Conservation (phyloP, 306 rosid species). For the Glycyrrhiza uralensis region DNA sequence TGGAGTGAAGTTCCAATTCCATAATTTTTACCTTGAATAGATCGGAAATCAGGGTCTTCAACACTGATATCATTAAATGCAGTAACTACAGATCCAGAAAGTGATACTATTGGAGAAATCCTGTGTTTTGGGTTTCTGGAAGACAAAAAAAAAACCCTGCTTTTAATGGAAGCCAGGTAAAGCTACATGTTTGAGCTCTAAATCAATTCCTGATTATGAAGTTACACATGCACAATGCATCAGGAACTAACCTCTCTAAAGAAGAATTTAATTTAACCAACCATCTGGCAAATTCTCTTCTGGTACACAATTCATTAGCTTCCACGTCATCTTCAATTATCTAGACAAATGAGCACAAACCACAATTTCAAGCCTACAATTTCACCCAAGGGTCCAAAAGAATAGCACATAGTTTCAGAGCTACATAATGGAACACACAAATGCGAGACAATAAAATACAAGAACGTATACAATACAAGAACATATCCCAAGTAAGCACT, state of each 20-base stretch:
- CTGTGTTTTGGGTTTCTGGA: slow-evolving; percentile 65
- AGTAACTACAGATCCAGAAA: slow-evolving; percentile 52
- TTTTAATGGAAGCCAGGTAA: slow-evolving; percentile 10
- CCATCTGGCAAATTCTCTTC: slow-evolving; percentile 96
- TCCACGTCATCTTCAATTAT: slow-evolving; percentile 73
- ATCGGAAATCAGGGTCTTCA: slow-evolving; percentile 63
- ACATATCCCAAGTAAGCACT: not conserved
- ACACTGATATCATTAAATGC: slow-evolving; percentile 67
- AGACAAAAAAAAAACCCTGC: slow-evolving; percentile 27
- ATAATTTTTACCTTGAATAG: slow-evolving; percentile 66
- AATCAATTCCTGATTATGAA: slow-evolving; percentile 6
- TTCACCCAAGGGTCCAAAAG: slow-evolving; percentile 24
- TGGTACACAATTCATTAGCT: slow-evolving; percentile 78
- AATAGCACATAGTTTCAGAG: not conserved
- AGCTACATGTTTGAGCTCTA: slow-evolving; percentile 7
- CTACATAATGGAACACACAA: slow-evolving; percentile 15
- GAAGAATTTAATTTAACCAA: slow-evolving; percentile 57
- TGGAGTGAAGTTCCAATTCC: slow-evolving; percentile 16
- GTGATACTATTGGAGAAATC: slow-evolving; percentile 56
- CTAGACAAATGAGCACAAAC: slow-evolving; percentile 57
- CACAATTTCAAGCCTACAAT: slow-evolving; percentile 36
- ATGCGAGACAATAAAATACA: not conserved
- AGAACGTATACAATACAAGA: not conserved
- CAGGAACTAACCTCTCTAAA: slow-evolving; percentile 66
- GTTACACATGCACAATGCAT: not conserved